Percentiles rank a stretch among this genome's conserved stretches.
Conservation (phyloP, 2,329 filamentous ascomycete species). For the Akanthomyces uredinophilus region DNA sequence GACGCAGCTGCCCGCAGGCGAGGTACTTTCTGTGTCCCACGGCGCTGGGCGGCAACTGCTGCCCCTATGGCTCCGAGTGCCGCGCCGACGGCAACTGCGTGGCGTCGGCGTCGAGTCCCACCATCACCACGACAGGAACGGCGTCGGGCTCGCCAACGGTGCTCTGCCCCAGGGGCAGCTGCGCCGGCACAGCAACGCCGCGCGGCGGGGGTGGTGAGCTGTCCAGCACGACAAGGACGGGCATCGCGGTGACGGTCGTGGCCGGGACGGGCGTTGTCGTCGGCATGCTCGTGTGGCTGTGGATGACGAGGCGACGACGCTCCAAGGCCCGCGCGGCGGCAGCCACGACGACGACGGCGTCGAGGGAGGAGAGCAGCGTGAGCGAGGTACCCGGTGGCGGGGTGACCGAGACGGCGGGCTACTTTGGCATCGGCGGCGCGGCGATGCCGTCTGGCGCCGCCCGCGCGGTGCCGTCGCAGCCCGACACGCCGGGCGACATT, state of each 20-base stretch:
- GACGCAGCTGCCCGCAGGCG: slow-evolving; percentile 35
- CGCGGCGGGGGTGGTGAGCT: too few species aligned
- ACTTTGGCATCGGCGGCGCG: slow-evolving; percentile 30
- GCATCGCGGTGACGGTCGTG: slow-evolving; percentile 51
- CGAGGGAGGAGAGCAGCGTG: slow-evolving; percentile 13
- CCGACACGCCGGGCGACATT: slow-evolving; percentile 46
- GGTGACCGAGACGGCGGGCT: slow-evolving; percentile 26
- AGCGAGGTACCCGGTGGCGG: background rate
- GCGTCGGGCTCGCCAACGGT: background rate
- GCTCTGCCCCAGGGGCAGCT: background rate
- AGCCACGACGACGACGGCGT: slow-evolving; percentile 15
- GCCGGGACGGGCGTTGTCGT: slow-evolving; percentile 38
- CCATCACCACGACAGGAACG: slow-evolving; percentile 19
- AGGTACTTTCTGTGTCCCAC: slow-evolving; percentile 41
- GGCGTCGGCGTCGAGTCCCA: slow-evolving; percentile 20
- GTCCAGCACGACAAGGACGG: slow-evolving; percentile 48
- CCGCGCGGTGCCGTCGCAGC: slow-evolving; percentile 39
- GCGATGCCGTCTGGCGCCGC: slow-evolving; percentile 22
- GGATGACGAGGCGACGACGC: slow-evolving; percentile 36
- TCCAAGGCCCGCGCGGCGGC: slow-evolving; percentile 17
- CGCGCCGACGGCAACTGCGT: slow-evolving; percentile 31
- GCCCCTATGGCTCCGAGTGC: slow-evolving; percentile 41
- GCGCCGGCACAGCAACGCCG: background rate
- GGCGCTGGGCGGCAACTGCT: slow-evolving; percentile 45
- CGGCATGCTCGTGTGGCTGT: slow-evolving; percentile 43